Conservation (phyloP, 768 basidiomycete species). For the Phallus indusiatus region DNA sequence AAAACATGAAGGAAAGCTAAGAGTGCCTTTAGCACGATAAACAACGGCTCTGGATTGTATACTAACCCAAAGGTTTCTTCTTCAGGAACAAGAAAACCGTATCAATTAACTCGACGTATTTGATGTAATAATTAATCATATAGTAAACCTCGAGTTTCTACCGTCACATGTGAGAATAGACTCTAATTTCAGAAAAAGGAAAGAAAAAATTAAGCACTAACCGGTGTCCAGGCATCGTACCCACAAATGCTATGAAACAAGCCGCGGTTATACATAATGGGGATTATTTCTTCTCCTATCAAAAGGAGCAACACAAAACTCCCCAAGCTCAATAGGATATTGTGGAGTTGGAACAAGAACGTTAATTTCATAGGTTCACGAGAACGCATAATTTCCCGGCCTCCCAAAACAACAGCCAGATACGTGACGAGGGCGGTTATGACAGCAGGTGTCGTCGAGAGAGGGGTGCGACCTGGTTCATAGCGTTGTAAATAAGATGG, state of each 20-base stretch:
- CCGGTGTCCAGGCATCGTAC: conserved; percentile 74
- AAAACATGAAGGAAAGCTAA: conserved; percentile 96
- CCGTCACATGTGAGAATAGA: neutral
- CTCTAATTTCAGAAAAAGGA: neutral
- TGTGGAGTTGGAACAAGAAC: conserved; percentile 81
- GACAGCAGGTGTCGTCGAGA: conserved; percentile 71
- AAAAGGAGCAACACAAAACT: conserved; percentile 78
- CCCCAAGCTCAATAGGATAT: conserved; percentile 76
- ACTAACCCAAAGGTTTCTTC: conserved; percentile 92
- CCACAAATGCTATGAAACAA: conserved; percentile 72
- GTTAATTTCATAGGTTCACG: conserved; percentile 67
- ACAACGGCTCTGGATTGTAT: neutral
- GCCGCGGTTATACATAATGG: conserved; percentile 64
- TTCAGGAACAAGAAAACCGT: conserved; percentile 96
- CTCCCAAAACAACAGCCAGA: conserved; percentile 81
- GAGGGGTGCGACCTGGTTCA: conserved; percentile 65
- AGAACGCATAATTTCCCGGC: conserved; percentile 77
- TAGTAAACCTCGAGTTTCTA: conserved; percentile 94
- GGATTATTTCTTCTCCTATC: conserved; percentile 87
- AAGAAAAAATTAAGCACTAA: conserved; percentile 31
- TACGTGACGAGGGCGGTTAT: conserved; percentile 63
- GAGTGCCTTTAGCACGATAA: conserved; percentile 6
- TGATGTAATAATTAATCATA: conserved; percentile 99
- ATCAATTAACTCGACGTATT: conserved; percentile 93
- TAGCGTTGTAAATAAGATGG: conserved; percentile 45